These are phyloP conservation scores for Trapa incisa DNA, from an alignment of 345 rosid species.

Conservation along the genomic window DNA sequence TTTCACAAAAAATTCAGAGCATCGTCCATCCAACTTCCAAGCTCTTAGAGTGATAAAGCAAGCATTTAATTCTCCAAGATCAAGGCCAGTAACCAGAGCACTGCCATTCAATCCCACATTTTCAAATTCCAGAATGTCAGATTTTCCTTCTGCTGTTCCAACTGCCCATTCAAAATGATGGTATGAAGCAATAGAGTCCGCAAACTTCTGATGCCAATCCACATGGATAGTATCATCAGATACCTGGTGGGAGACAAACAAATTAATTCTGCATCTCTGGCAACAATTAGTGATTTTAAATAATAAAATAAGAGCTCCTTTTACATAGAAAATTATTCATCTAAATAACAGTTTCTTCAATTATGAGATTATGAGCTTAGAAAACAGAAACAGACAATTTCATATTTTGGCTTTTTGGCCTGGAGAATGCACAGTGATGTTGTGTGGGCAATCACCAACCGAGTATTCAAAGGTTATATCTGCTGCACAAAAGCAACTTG, in stretches of 20 bases:
- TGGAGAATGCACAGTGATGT: not conserved
- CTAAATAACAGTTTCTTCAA: not conserved
- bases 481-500: slow-evolving; percentile 82
- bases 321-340: too few relatives aligned
- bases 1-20: slow-evolving; percentile 69
- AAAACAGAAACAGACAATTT: not conserved
- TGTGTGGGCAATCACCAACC: slow-evolving; percentile 29
- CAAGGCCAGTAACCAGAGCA: slow-evolving; percentile 53
- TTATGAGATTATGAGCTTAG: not conserved
- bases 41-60: slow-evolving; percentile 85
- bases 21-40: slow-evolving; percentile 70
- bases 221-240: slow-evolving; percentile 58
- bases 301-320: not conserved
- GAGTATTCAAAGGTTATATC: slow-evolving; percentile 76
- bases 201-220: slow-evolving; percentile 73
- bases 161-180: slow-evolving; percentile 95
- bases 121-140: slow-evolving; percentile 78
- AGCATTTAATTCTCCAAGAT: slow-evolving; percentile 47
- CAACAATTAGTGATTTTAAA: slow-evolving; percentile 1
- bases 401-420: not conserved
- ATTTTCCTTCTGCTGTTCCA: slow-evolving; percentile 81
- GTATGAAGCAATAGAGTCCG: slow-evolving; percentile 58
- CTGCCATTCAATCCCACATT: slow-evolving; percentile 58
- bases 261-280: not conserved
- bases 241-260: slow-evolving; percentile 42